Evolutionary conservation across 2,329 filamentous ascomycete genomes (phyloP).

Genomic region (Bipolaris oryzae): DNA sequence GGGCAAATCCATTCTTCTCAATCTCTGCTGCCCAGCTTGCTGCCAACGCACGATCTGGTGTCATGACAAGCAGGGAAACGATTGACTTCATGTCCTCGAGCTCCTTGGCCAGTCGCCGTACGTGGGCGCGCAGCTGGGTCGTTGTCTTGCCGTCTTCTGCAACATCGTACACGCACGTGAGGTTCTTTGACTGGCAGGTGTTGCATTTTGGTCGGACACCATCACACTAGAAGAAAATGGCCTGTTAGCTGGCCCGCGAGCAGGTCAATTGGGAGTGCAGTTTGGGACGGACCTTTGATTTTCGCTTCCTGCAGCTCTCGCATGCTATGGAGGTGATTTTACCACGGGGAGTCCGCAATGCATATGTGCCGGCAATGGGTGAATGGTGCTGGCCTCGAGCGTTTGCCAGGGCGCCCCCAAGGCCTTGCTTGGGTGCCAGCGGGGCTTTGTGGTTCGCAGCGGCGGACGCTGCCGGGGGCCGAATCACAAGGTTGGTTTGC

Average conservation of each 20-base stretch:
- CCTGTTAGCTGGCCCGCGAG: conserved; percentile 14
- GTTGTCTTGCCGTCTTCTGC: conserved; percentile 49
- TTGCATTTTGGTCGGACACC: conserved; percentile 49
- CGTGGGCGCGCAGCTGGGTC: conserved; percentile 47
- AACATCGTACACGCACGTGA: conserved; percentile 47
- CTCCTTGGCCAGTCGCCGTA: conserved; percentile 46
- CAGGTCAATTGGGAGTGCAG: no score
- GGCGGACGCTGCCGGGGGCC: conserved; percentile 35
- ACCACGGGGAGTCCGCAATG: conserved; percentile 45
- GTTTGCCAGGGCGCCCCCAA: conserved; percentile 38
- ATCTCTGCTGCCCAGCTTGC: conserved; percentile 46
- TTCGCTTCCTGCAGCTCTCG: conserved; percentile 48
- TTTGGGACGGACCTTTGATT: conserved; percentile 42
- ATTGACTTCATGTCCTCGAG: conserved; percentile 49
- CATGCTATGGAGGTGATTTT: conserved; percentile 50
- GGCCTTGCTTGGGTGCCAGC: conserved; percentile 46
- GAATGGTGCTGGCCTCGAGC: conserved; percentile 43
- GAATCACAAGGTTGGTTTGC: conserved; percentile 35
- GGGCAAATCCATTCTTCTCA: conserved; percentile 47
- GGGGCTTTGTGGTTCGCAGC: conserved; percentile 43
- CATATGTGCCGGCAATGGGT: conserved; percentile 46
- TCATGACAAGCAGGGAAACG: conserved; percentile 42
- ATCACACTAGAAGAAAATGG: conserved; percentile 36
- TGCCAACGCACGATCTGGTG: conserved; percentile 43
- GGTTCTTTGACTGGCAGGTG: conserved; percentile 47